phyloP scores from a whole-genome alignment of 257 asterid genomes.

The Petunia axillaris region DNA sequence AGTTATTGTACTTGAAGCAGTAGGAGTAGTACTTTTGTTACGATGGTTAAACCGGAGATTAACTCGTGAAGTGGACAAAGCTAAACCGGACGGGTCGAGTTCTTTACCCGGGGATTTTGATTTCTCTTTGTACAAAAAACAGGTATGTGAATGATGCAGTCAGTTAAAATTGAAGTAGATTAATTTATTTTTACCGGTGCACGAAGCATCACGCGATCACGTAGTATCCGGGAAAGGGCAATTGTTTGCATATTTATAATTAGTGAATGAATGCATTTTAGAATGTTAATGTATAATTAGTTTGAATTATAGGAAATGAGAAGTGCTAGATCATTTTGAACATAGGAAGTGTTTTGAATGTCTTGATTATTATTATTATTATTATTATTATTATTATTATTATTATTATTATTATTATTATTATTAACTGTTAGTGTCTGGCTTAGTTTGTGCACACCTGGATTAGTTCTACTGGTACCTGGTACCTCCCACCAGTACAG shows the following conservation, averaged over 20 bases:
- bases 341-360: neutral
- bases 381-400: too few relatives aligned
- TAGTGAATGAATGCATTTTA: neutral
- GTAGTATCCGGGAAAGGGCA: too few relatives aligned
- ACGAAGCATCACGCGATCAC: too few relatives aligned
- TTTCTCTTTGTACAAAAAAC: conserved; percentile 52
- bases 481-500: too few relatives aligned
- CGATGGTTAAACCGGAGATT: conserved; percentile 56
- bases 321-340: neutral
- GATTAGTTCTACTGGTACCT: too few relatives aligned
- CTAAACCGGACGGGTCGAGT: conserved; percentile 31
- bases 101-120: conserved; percentile 42
- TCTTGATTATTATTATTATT: too few relatives aligned
- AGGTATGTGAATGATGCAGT: conserved; percentile 63
- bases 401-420: too few relatives aligned
- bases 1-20: conserved; percentile 58
- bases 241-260: neutral
- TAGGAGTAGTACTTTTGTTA: conserved; percentile 54
- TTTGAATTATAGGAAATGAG: neutral
- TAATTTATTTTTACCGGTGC: too few relatives aligned
- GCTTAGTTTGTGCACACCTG: too few relatives aligned
- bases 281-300: neutral
- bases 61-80: conserved; percentile 38
- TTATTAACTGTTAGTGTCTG: too few relatives aligned
- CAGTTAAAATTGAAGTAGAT: conserved; percentile 11